phyloP scores from a whole-genome alignment of 73 alveolate species.

The Symbiodinium natans region DNA sequence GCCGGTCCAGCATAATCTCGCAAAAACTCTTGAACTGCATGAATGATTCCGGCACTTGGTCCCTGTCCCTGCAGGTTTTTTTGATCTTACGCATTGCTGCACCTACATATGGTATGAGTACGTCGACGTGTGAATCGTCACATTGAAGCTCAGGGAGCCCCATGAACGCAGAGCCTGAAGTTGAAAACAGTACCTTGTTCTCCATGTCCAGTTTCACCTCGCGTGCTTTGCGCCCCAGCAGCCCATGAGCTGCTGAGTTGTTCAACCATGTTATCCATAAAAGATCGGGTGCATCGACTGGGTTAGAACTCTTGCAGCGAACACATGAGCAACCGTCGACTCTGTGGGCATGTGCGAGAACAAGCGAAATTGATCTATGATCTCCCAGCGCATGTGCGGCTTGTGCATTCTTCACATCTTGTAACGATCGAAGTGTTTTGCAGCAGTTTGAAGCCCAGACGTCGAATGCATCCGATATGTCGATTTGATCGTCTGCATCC shows the following conservation, averaged over 20 bases:
- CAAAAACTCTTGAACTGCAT: background rate
- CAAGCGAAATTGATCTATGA: background rate
- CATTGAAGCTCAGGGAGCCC: background rate
- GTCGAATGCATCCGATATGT: too few relatives aligned
- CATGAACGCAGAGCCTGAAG: background rate
- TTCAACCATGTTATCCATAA: background rate
- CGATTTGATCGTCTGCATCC: background rate
- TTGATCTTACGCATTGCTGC: background rate
- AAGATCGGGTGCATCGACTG: background rate
- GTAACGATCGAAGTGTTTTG: background rate
- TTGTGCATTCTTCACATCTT: background rate
- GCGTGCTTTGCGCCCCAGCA: background rate
- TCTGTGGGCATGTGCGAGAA: background rate
- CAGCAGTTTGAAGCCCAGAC: background rate
- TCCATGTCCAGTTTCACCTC: background rate
- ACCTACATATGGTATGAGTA: background rate
- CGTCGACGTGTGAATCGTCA: background rate
- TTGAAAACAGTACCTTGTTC: background rate
- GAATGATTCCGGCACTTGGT: background rate
- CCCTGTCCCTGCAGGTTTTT: background rate
- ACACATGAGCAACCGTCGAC: background rate
- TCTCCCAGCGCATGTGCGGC: background rate
- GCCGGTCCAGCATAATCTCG: background rate
- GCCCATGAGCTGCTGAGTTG: background rate
- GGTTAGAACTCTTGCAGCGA: background rate